These are phyloP conservation scores for Ogataea chonburiensis DNA, from an alignment of 805 yeast species.

Conservation along the genomic window DNA sequence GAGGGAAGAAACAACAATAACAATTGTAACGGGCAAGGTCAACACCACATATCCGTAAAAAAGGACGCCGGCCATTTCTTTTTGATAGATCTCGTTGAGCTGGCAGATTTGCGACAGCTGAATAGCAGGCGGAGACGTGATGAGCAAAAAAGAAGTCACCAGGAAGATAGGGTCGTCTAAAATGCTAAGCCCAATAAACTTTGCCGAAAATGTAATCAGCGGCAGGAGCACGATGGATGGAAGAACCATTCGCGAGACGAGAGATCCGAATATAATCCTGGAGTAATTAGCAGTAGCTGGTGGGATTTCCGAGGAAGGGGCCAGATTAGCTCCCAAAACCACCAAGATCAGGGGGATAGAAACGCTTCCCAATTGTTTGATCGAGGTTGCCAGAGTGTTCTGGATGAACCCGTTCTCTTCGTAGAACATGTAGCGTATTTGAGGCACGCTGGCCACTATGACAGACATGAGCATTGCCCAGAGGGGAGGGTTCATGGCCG, in stretches of 20 bases:
- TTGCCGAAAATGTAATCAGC: conserved; percentile 60
- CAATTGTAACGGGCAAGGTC: conserved; percentile 73
- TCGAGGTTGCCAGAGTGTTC: conserved; percentile 62
- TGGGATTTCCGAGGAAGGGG: conserved; percentile 66
- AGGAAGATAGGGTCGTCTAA: conserved; percentile 80
- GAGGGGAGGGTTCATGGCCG: conserved; percentile 74
- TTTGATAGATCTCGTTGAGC: conserved; percentile 69
- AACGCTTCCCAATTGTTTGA: conserved; percentile 66
- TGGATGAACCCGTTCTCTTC: conserved; percentile 59
- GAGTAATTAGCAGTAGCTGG: conserved; percentile 61
- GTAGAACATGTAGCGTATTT: conserved; percentile 55
- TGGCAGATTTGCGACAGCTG: conserved; percentile 81
- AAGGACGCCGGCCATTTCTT: conserved; percentile 78
- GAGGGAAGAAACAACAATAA: conserved; percentile 66
- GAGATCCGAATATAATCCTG: conserved; percentile 65
- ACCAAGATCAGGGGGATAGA: conserved; percentile 76
- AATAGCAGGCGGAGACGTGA: conserved; percentile 81
- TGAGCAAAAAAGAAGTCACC: conserved; percentile 71
- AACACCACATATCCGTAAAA: conserved; percentile 81
- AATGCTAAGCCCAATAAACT: conserved; percentile 61
- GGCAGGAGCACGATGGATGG: conserved; percentile 72
- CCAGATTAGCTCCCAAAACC: conserved; percentile 75
- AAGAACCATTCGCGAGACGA: conserved; percentile 73
- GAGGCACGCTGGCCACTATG: conserved; percentile 65
- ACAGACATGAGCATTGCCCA: conserved; percentile 73